A percentile compares a stretch with the other conserved stretches of the same genome.
Conservation (phyloP, 2,329 filamentous ascomycete genomes). For the Aspergillus ochraceoroseus region DNA sequence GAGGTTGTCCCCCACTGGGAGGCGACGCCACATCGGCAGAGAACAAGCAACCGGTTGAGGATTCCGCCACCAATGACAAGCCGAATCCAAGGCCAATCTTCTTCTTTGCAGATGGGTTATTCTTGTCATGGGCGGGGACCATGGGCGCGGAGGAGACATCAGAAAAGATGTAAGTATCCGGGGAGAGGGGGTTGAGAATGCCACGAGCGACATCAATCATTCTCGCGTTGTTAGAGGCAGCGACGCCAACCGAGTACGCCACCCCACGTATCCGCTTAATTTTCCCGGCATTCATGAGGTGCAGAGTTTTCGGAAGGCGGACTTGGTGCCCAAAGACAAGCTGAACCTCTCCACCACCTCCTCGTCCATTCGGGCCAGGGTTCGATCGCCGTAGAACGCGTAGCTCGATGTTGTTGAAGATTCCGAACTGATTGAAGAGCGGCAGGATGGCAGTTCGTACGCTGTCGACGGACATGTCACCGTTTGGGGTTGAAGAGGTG, state of each 20-base stretch:
- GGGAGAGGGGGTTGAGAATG: constrained; percentile 76
- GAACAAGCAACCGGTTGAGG: constrained; percentile 79
- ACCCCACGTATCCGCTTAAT: constrained; percentile 89
- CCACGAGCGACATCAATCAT: constrained; percentile 91
- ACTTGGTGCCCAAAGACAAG: constrained; percentile 90
- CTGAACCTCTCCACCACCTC: constrained; percentile 89
- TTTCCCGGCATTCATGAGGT: constrained; percentile 74
- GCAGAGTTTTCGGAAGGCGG: constrained; percentile 85
- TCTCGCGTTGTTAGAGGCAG: constrained; percentile 84
- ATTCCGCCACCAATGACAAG: constrained; percentile 83
- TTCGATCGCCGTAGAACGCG: constrained; percentile 76
- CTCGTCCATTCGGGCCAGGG: constrained; percentile 65
- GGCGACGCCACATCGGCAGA: constrained; percentile 76
- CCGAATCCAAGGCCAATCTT: constrained; percentile 85
- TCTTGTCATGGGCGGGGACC: constrained; percentile 66
- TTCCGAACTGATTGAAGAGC: constrained; percentile 84
- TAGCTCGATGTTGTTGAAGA: constrained; percentile 78
- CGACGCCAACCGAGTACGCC: constrained; percentile 87
- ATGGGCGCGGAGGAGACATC: constrained; percentile 59
- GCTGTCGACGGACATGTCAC: constrained; percentile 86
- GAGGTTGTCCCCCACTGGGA: constrained; percentile 71
- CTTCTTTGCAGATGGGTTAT: constrained; percentile 50
- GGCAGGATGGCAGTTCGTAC: constrained; percentile 91
- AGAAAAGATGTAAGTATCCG: constrained; percentile 84
- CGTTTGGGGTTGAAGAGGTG: constrained; percentile 73